Conservation (phyloP, 148 eudicot genomes). For the Hydrangea macrophylla region DNA sequence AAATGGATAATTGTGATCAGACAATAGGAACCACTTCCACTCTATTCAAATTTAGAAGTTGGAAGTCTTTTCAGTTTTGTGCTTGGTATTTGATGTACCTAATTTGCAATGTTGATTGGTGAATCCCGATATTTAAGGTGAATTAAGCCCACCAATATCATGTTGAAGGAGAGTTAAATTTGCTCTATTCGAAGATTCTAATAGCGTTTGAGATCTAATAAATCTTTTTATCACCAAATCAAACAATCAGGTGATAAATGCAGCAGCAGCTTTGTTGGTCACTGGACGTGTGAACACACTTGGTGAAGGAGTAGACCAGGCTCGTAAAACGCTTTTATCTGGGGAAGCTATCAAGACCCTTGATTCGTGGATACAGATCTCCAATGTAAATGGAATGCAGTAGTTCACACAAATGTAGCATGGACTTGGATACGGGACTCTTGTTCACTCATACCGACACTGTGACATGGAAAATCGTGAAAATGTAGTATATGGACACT, state of each 20-base stretch:
- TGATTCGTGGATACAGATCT: constrained; percentile 59
- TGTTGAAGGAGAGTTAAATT: not conserved
- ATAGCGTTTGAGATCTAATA: not conserved
- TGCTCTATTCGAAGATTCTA: not conserved
- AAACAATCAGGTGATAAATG: constrained; percentile 65
- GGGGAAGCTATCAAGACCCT: constrained; percentile 78
- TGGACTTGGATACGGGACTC: too few species aligned
- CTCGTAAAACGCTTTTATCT: constrained; percentile 73
- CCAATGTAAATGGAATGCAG: constrained; percentile 71
- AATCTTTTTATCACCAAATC: not conserved
- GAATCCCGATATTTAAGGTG: not conserved
- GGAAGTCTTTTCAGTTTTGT: not conserved
- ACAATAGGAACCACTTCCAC: not conserved
- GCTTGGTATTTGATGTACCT: not conserved
- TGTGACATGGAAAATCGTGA: too few species aligned
- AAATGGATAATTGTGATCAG: not conserved
- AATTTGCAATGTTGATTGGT: not conserved
- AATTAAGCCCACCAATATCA: not conserved
- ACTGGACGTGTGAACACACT: constrained; percentile 59
- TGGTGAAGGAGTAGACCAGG: constrained; percentile 72
- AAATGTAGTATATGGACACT: too few species aligned
- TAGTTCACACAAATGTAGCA: too few species aligned
- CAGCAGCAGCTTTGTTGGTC: constrained; percentile 89
- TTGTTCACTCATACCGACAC: too few species aligned
- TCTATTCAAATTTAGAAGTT: not conserved